Evolutionary conservation across 108 stramenopile species (phyloP).

Genomic region (Cyclostephanos tholiformis): DNA sequence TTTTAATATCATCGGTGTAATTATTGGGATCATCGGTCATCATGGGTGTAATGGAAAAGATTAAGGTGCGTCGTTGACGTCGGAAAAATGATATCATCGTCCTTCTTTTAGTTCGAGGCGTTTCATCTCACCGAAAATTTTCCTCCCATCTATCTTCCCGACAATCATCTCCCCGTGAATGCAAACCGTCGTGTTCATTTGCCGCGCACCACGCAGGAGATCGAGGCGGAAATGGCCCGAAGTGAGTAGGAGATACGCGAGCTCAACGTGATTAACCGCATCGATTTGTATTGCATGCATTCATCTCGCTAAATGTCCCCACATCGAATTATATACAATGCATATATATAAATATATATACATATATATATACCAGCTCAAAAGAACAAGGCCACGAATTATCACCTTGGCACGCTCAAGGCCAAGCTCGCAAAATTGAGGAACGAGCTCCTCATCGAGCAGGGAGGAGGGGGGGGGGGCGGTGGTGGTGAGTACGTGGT

Average conservation of each 20-base stretch:
- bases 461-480: slow-evolving; percentile 82
- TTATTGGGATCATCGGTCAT: neutral
- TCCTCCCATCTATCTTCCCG: too few species aligned
- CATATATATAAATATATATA: too few species aligned
- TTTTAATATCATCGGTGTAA: too few species aligned
- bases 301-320: too few species aligned
- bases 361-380: slow-evolving; percentile 48
- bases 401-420: slow-evolving; percentile 95
- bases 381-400: slow-evolving; percentile 90
- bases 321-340: too few species aligned
- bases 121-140: too few species aligned
- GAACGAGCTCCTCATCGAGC: slow-evolving; percentile 90
- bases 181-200: too few species aligned
- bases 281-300: neutral
- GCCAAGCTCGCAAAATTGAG: slow-evolving; percentile 97
- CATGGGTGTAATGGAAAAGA: slow-evolving; percentile 52
- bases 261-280: too few species aligned
- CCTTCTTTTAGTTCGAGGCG: too few species aligned
- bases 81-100: neutral
- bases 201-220: slow-evolving; percentile 49
- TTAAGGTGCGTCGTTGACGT: slow-evolving; percentile 31
- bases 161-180: too few species aligned
- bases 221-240: slow-evolving; percentile 97
- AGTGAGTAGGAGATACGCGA: slow-evolving; percentile 50
- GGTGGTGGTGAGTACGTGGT: slow-evolving; percentile 45